Evolutionary conservation across 1,284 basidiomycete genomes (phyloP), one percentile per base, ranked within the genome.

Genomic region (Lentinus polychrous): DNA sequence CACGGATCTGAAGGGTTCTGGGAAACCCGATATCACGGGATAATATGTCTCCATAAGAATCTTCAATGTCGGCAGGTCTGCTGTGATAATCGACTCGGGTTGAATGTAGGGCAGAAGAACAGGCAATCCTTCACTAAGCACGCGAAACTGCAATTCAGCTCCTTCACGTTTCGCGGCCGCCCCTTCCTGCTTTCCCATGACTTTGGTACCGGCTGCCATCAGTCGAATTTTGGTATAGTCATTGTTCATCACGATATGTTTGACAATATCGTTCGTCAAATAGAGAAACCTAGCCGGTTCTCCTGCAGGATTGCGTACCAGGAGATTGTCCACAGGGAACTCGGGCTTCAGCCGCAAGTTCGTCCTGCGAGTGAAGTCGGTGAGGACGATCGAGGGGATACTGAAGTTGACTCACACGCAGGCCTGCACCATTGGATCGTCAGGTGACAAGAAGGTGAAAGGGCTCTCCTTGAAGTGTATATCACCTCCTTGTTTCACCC

Each of bases 141-240:
- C 79, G 18, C 87, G 76, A 65, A 86, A 90, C 49, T 87, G 79
- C 41, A 80, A 71, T 40, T 81, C 78, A 46, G 66, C 63, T 6
- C 72, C 74, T 39, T 76, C 55, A 42, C 52, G 55, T 49, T 62
- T 62, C 35, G 58, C 57, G 36, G 60, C 62, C 11, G 57, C 56
- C 35, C 64, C 76, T 45, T 86, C 85, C 59, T 88, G 86, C 61
- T 82, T 83, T 10, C 76, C 74, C 61, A 87, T 78, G 11, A 86
- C 79, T 66, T 96, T 96, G 49, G 94, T 92, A 27, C 96, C 96
- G 37, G 90, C 88, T 31, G 89, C 86, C 59, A 95, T 86, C 50
- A 99, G 79, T 1, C 96, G 84, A 49, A 98, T 76, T 22, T 85
- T 82, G 35, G 81, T 79, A 62, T 87, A 94, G 65, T 94, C 86